phyloP scores from a whole-genome alignment of 2,329 filamentous ascomycete species.

The Aspergillus sojae region DNA sequence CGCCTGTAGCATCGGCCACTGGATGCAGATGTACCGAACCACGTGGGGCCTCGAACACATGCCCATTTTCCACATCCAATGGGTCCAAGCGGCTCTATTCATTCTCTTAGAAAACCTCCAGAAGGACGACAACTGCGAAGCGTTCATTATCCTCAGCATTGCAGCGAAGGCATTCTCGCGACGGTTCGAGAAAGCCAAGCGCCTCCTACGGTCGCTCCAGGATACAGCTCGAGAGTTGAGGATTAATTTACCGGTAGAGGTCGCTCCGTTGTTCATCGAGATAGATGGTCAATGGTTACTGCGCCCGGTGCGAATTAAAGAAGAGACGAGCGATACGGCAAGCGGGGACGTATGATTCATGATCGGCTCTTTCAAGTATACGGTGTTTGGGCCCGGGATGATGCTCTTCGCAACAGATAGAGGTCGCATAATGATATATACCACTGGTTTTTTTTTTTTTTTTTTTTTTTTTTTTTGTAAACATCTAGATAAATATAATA shows the following conservation, averaged over 20 bases:
- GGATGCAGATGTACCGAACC: conserved; percentile 29
- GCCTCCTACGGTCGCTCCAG: conserved; percentile 18
- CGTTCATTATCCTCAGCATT: conserved; percentile 29
- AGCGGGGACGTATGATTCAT: not conserved
- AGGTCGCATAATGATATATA: not conserved
- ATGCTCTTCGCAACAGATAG: not conserved
- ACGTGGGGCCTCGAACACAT: conserved; percentile 37
- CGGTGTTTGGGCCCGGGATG: not conserved
- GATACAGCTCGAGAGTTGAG: conserved; percentile 22
- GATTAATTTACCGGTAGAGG: conserved; percentile 25
- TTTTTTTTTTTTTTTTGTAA: too few relatives aligned
- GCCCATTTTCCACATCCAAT: conserved; percentile 33
- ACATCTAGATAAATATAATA: too few relatives aligned
- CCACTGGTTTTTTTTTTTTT: too few relatives aligned
- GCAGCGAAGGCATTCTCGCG: conserved; percentile 27
- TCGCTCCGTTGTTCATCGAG: conserved; percentile 26
- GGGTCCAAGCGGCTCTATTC: conserved; percentile 32
- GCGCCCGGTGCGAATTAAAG: not conserved
- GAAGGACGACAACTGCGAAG: conserved; percentile 22
- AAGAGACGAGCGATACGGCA: conserved; percentile 2
- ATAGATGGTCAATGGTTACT: not conserved
- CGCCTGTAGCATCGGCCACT: conserved; percentile 28
- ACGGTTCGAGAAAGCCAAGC: conserved; percentile 22
- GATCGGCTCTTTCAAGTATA: not conserved
- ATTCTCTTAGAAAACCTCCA: conserved; percentile 28